Conservation (phyloP, 257 asterid species). For the Solanum boliviense region DNA sequence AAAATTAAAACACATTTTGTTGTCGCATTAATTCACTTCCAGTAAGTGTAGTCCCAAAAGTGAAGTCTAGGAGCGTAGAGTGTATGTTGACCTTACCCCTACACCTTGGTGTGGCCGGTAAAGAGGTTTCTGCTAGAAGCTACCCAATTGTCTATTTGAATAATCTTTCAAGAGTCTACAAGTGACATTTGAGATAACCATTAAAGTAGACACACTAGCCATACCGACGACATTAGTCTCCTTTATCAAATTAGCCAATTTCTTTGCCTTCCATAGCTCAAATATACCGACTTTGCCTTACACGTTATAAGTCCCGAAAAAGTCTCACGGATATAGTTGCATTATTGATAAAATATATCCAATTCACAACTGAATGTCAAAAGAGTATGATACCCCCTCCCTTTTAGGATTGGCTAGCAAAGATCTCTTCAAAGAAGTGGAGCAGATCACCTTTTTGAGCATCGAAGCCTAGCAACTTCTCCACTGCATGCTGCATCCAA, state of each 20-base stretch:
- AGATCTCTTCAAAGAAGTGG: constrained; percentile 45
- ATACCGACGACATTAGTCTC: neutral
- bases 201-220: neutral
- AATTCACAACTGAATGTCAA: neutral
- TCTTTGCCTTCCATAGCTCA: neutral
- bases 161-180: neutral
- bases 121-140: neutral
- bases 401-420: constrained; percentile 30
- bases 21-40: neutral
- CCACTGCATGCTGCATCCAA: constrained; percentile 64
- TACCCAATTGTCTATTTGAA: neutral
- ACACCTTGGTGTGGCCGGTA: neutral
- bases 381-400: neutral
- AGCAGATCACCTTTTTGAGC: constrained; percentile 48
- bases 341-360: neutral
- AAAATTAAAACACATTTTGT: neutral
- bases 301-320: neutral
- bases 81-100: neutral
- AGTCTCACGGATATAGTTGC: neutral
- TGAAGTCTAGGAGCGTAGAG: neutral
- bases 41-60: neutral
- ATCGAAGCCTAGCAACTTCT: constrained; percentile 63
- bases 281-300: neutral
- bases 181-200: neutral
- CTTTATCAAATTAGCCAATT: neutral